Percentiles rank a stretch among this genome's conserved stretches.
These are phyloP conservation scores for Neltuma alba DNA, from an alignment of 306 rosid species.

Conservation along the genomic window DNA sequence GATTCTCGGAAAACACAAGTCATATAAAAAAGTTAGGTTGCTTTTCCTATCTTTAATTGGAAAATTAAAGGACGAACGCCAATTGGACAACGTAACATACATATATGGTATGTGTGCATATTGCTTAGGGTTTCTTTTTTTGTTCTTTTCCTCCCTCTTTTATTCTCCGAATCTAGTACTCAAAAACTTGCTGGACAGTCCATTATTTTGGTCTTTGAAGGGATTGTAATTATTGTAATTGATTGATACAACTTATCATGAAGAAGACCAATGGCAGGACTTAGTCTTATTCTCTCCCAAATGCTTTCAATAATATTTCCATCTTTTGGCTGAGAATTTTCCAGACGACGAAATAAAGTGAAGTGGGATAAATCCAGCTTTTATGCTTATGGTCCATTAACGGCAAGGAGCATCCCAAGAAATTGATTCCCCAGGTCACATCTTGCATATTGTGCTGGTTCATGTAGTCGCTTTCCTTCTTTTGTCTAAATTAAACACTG, in stretches of 20 bases:
- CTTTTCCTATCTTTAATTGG: neutral
- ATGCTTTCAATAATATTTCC: neutral
- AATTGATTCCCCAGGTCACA: conserved; percentile 29
- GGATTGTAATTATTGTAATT: neutral
- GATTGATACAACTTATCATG: neutral
- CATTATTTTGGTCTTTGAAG: neutral
- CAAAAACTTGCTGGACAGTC: neutral
- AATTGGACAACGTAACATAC: neutral
- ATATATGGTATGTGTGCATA: neutral
- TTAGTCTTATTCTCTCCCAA: neutral
- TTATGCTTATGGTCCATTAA: conserved; percentile 37
- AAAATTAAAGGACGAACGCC: neutral
- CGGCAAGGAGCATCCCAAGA: conserved; percentile 30
- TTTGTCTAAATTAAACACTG: neutral
- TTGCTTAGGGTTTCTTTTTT: neutral
- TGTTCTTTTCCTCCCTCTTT: neutral
- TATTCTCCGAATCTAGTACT: neutral
- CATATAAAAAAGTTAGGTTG: neutral
- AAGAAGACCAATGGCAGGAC: neutral
- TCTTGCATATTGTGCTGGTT: conserved; percentile 15
- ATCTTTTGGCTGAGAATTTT: conserved; percentile 15
- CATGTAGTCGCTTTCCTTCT: neutral
- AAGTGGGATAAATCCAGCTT: conserved; percentile 34
- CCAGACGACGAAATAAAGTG: conserved; percentile 4
- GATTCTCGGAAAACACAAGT: neutral